phyloP scores from a whole-genome alignment of 192 early-diverging fungal genomes.

The Geranomyces michiganensis region DNA sequence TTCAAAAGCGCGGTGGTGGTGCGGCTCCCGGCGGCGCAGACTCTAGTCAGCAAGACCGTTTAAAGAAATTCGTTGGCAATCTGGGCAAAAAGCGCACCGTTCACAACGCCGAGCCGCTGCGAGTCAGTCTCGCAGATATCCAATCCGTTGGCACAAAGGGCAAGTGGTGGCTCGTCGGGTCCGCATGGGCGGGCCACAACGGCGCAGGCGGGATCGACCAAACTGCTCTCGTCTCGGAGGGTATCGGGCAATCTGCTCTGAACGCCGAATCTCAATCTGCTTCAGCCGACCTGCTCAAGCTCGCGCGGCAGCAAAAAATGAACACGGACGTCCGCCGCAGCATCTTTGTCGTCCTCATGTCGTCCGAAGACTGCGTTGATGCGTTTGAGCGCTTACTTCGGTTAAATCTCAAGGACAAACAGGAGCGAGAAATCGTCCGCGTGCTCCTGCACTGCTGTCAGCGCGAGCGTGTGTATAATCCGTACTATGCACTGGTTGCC shows the following conservation, averaged over 20 bases:
- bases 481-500: slow-evolving; percentile 88
- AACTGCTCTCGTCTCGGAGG: not conserved
- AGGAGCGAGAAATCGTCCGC: slow-evolving; percentile 92
- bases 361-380: slow-evolving; percentile 93
- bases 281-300: slow-evolving; percentile 61
- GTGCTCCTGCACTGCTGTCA: slow-evolving; percentile 90
- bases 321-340: slow-evolving; percentile 92
- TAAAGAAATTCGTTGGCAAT: slow-evolving; percentile 80
- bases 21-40: slow-evolving; percentile 44
- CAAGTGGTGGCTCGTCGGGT: slow-evolving; percentile 98
- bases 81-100: slow-evolving; percentile 47
- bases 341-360: slow-evolving; percentile 91
- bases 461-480: slow-evolving; percentile 88
- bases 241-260: not conserved
- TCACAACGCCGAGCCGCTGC: slow-evolving; percentile 69
- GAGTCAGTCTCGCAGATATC: slow-evolving; percentile 86
- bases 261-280: slow-evolving; percentile 5
- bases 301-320: slow-evolving; percentile 90
- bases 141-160: slow-evolving; percentile 78
- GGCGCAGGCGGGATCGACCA: slow-evolving; percentile 33
- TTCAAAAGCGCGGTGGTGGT: slow-evolving; percentile 61
- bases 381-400: slow-evolving; percentile 84
- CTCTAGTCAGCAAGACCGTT: slow-evolving; percentile 59
- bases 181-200: slow-evolving; percentile 85
- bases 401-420: slow-evolving; percentile 84